These are phyloP conservation scores for Fusarium sp. DNA, from an alignment of 2,329 filamentous ascomycete species.

Conservation along the genomic window DNA sequence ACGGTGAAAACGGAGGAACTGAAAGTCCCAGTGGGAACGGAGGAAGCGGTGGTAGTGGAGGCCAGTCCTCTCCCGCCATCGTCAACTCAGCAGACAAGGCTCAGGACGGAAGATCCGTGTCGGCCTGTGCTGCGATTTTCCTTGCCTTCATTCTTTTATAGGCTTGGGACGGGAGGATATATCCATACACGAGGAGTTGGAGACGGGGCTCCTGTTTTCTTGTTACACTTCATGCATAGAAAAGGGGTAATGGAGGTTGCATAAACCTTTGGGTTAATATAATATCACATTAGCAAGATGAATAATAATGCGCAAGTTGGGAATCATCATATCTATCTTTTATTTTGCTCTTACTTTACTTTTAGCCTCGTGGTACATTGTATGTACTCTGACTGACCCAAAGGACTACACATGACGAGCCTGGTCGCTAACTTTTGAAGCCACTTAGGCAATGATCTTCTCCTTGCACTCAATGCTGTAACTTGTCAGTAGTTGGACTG, in stretches of 20 bases:
- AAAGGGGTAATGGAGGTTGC: constrained; percentile 23
- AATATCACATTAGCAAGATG: constrained; percentile 26
- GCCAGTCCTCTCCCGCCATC: constrained; percentile 10
- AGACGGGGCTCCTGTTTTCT: constrained; percentile 12
- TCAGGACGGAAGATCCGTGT: not conserved
- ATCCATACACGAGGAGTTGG: not conserved
- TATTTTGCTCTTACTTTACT: constrained; percentile 23
- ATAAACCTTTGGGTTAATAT: constrained; percentile 22
- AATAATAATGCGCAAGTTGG: not conserved
- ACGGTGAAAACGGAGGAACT: too few species aligned
- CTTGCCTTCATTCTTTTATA: constrained; percentile 27
- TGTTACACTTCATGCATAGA: constrained; percentile 17
- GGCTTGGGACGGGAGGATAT: not conserved
- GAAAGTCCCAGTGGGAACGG: not conserved
- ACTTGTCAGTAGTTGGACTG: not conserved
- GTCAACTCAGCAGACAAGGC: constrained; percentile 28
- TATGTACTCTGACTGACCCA: not conserved
- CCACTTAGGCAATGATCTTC: constrained; percentile 32
- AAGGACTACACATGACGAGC: not conserved
- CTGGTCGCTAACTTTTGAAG: not conserved
- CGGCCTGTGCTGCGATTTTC: not conserved
- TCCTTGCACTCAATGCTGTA: constrained; percentile 33
- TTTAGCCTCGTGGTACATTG: constrained; percentile 5
- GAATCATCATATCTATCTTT: constrained; percentile 6
- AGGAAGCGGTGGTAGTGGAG: not conserved